These are phyloP conservation scores for Edaphochlamys debaryana DNA, from an alignment of 139 green algal genomes.

Conservation along the genomic window DNA sequence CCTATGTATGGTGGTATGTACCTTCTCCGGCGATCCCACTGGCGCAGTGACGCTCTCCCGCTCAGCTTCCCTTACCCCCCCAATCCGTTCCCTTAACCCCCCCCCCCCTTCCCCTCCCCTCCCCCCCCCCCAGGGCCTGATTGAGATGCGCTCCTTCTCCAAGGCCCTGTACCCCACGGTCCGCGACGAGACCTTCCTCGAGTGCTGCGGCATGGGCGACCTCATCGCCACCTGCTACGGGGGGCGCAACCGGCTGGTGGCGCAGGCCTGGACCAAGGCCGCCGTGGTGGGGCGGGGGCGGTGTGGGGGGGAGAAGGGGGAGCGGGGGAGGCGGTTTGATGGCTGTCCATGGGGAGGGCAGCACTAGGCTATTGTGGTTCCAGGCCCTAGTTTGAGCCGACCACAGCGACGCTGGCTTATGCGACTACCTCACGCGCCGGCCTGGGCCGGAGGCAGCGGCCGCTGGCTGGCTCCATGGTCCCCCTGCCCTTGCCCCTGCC, in stretches of 20 bases:
- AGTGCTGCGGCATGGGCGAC: conserved; percentile 72
- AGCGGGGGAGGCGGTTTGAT: not conserved
- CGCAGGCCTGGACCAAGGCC: conserved; percentile 56
- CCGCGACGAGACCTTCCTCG: conserved; percentile 82
- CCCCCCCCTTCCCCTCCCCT: not conserved
- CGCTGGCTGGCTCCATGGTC: no score
- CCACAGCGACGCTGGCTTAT: no score
- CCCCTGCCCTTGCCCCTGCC: no score
- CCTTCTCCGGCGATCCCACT: no score
- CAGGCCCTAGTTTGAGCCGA: no score
- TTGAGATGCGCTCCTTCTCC: conserved; percentile 65
- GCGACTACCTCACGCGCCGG: no score
- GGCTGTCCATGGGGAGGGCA: no score
- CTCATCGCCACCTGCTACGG: conserved; percentile 84
- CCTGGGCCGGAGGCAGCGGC: no score
- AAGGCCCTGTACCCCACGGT: conserved; percentile 70
- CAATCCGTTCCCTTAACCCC: not conserved
- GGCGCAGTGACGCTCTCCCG: not conserved
- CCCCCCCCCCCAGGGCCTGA: conserved; percentile 45
- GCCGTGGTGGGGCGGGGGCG: conserved; percentile 6
- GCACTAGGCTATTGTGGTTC: no score
- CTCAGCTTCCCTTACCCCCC: not conserved
- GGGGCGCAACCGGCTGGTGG: conserved; percentile 78
- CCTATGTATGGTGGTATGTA: no score
- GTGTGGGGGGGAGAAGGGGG: not conserved